Percentiles rank a stretch among this genome's conserved stretches.
These are phyloP conservation scores for Neurospora hispaniola DNA, from an alignment of 495 filamentous ascomycete species.

Conservation along the genomic window DNA sequence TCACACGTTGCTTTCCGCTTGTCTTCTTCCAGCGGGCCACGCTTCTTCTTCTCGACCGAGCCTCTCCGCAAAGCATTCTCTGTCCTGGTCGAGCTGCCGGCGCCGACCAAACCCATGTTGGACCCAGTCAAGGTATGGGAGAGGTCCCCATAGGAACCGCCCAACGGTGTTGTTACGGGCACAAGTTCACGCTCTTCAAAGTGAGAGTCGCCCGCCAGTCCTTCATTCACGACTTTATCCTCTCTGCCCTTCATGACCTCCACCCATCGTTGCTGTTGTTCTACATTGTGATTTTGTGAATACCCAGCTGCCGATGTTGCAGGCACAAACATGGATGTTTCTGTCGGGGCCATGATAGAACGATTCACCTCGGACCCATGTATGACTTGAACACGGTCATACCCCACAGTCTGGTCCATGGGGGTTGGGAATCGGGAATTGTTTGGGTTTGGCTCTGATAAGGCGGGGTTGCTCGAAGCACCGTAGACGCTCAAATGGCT, in stretches of 20 bases:
- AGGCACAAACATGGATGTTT: not conserved
- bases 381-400: not conserved
- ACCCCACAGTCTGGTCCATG: not conserved
- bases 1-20: conserved; percentile 22
- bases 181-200: not conserved
- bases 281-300: not conserved
- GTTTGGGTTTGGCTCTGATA: not conserved
- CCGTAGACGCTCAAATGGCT: not conserved
- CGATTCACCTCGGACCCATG: not conserved
- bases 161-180: not conserved
- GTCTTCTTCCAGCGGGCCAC: conserved; percentile 6
- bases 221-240: not conserved
- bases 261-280: not conserved
- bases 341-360: not conserved
- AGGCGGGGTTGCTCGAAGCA: not conserved
- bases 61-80: not conserved
- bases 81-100: not conserved
- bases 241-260: not conserved
- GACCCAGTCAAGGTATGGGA: not conserved
- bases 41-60: conserved; percentile 5
- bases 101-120: not conserved
- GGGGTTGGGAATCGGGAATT: not conserved
- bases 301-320: not conserved
- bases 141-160: not conserved
- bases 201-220: not conserved